These are phyloP conservation scores for Penicillium soppii DNA, from an alignment of 495 filamentous ascomycete genomes.

Conservation along the genomic window DNA sequence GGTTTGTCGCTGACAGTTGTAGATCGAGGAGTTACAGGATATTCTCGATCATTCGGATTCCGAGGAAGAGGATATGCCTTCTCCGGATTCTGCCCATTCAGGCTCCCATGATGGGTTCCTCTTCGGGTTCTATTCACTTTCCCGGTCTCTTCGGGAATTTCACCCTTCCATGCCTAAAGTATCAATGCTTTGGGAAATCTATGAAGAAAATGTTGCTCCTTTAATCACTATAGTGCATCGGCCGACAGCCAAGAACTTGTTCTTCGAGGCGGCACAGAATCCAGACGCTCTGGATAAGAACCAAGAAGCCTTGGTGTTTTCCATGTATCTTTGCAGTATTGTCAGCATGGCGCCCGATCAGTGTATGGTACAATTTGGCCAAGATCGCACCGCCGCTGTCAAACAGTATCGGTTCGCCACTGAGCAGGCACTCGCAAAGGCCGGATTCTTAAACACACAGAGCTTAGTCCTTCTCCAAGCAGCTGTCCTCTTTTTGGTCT, in stretches of 20 bases:
- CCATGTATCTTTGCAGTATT: conserved; percentile 75
- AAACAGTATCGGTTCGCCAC: conserved; percentile 74
- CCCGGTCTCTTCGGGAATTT: conserved; percentile 43
- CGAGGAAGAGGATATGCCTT: conserved; percentile 64
- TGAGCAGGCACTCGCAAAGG: conserved; percentile 75
- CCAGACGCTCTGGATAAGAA: conserved; percentile 57
- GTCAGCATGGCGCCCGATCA: conserved; percentile 58
- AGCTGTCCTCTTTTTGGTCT: conserved; percentile 68
- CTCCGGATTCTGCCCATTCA: conserved; percentile 50
- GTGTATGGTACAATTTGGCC: conserved; percentile 36
- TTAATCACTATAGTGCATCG: conserved; percentile 68
- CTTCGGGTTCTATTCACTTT: conserved; percentile 64
- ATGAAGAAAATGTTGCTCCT: conserved; percentile 69
- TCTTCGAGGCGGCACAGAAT: conserved; percentile 44
- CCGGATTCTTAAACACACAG: conserved; percentile 71
- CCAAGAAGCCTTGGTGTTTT: conserved; percentile 71
- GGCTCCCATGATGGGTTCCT: conserved; percentile 68
- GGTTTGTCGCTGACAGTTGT: conserved; percentile 3
- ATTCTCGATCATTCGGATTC: conserved; percentile 63
- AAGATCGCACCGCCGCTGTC: conserved; percentile 46
- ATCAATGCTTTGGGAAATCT: conserved; percentile 67
- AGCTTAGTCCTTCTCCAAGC: conserved; percentile 77
- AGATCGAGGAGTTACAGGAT: conserved; percentile 72
- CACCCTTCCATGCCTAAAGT: conserved; percentile 62
- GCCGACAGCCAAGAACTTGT: conserved; percentile 53